Evolutionary conservation across 2,329 filamentous ascomycete genomes (phyloP).

Genomic region (Penicillium sp.): DNA sequence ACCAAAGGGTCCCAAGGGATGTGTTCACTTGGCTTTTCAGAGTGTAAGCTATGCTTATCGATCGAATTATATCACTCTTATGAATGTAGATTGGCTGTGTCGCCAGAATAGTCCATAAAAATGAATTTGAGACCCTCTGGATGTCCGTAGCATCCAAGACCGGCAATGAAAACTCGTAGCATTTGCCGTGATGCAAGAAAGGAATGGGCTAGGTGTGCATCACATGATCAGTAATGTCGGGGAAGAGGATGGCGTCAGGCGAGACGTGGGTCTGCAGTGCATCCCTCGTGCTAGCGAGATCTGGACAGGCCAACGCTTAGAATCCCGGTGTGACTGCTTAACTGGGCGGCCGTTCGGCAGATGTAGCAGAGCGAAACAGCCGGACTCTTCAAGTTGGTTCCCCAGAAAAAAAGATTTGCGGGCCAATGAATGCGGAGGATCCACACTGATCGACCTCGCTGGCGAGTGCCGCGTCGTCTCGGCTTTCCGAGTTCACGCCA

Average conservation of each 20-base stretch:
- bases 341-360: conserved; percentile 15
- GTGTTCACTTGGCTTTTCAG: too few relatives aligned
- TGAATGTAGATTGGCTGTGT: background rate
- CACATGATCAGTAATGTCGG: background rate
- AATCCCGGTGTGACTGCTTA: background rate
- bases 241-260: background rate
- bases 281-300: background rate
- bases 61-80: too few relatives aligned
- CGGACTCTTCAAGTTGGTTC: conserved; percentile 3
- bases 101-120: background rate
- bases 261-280: conserved; percentile 7
- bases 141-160: background rate
- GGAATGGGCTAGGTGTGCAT: background rate
- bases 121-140: background rate
- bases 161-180: conserved; percentile 6
- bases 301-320: background rate
- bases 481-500: conserved; percentile 7
- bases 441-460: conserved; percentile 5
- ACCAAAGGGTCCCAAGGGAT: too few relatives aligned
- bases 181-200: background rate
- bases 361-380: conserved; percentile 15
- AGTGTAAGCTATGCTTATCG: too few relatives aligned
- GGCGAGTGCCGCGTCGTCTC: conserved; percentile 10
- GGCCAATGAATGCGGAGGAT: conserved; percentile 13
- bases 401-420: conserved; percentile 9